phyloP scores from a whole-genome alignment of 2,329 filamentous ascomycete species.

The Diaporthe ampelina region DNA sequence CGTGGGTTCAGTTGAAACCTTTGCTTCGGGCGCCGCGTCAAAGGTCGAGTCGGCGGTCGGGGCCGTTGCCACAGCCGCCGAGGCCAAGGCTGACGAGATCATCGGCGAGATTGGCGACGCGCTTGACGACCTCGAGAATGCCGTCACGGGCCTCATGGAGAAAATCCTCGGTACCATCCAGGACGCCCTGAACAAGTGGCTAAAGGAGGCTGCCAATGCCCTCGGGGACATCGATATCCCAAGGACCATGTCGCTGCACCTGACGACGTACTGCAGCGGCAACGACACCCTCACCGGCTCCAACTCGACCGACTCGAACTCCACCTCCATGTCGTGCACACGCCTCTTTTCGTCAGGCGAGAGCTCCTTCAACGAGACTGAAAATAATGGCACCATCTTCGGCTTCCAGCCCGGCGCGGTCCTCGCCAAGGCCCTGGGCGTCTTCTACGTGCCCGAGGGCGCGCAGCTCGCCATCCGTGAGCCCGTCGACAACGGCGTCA shows the following conservation, averaged over 20 bases:
- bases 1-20: conserved; percentile 27
- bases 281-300: neutral
- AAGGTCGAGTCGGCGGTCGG: conserved; percentile 30
- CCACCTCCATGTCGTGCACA: conserved; percentile 28
- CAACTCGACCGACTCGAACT: conserved; percentile 23
- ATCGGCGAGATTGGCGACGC: conserved; percentile 38
- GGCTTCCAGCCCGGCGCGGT: conserved; percentile 39
- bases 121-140: conserved; percentile 37
- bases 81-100: conserved; percentile 40
- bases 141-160: conserved; percentile 40
- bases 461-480: conserved; percentile 35
- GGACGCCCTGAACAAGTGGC: conserved; percentile 40
- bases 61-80: conserved; percentile 31
- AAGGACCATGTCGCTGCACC: conserved; percentile 37
- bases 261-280: conserved; percentile 39
- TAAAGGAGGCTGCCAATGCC: conserved; percentile 33
- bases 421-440: conserved; percentile 39
- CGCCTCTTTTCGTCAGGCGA: conserved; percentile 36
- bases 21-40: conserved; percentile 19
- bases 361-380: conserved; percentile 31
- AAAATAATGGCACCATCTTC: conserved; percentile 39
- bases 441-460: conserved; percentile 39
- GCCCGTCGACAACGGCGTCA: conserved; percentile 37
- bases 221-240: conserved; percentile 39
- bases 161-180: conserved; percentile 40